A percentile compares a stretch with the other conserved stretches of the same genome.
Conservation (phyloP, 129 eudicot species). For the Tagetes erecta region DNA sequence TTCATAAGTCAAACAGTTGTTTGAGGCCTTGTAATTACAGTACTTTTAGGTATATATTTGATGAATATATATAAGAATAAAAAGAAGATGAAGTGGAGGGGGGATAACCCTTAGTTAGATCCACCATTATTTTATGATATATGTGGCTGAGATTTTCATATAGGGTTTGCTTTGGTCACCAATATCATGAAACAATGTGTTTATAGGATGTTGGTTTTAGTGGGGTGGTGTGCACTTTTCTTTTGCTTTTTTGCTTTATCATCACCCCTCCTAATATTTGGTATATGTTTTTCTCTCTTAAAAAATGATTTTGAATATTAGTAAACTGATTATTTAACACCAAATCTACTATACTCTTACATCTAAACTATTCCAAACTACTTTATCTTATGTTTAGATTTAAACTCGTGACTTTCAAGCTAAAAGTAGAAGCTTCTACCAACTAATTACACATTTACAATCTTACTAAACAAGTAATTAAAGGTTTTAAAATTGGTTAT, state of each 20-base stretch:
- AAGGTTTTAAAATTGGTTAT: neutral
- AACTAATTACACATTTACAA: neutral
- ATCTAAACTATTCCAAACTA: too few relatives aligned
- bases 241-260: neutral
- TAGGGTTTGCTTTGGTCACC: conserved; percentile 17
- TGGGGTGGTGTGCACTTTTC: conserved; percentile 18
- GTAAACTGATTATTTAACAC: too few relatives aligned
- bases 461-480: neutral
- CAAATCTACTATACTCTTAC: too few relatives aligned
- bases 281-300: neutral
- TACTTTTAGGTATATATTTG: neutral
- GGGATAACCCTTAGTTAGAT: neutral
- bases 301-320: neutral
- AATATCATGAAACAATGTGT: conserved; percentile 26
- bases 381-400: too few relatives aligned
- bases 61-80: neutral
- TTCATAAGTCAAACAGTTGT: neutral
- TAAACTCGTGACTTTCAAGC: too few relatives aligned
- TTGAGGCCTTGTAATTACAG: neutral
- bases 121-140: neutral
- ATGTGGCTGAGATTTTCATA: conserved; percentile 2
- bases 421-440: too few relatives aligned
- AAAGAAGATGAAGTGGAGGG: neutral
- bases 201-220: conserved; percentile 13
- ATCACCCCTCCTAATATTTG: neutral